Conservation (phyloP, 306 rosid species). For the Acacia confusa region DNA sequence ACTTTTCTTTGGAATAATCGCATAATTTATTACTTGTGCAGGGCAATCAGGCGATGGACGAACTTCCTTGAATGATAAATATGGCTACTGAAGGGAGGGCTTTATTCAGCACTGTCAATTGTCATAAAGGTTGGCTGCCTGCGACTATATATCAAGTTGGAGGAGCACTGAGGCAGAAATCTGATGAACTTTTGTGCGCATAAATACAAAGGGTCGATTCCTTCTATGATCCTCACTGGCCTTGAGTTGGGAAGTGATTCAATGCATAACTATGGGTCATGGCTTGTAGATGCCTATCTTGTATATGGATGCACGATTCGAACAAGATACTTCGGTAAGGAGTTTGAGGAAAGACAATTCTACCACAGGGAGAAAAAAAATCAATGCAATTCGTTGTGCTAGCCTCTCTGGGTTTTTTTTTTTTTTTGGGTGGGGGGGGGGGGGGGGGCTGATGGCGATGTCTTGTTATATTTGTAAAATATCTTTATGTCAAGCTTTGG, state of each 20-base stretch:
- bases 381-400: constrained; percentile 1
- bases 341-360: constrained; percentile 4
- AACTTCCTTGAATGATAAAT: constrained; percentile 75
- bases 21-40: constrained; percentile 43
- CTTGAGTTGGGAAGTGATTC: neutral
- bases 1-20: constrained; percentile 9
- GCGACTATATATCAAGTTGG: neutral
- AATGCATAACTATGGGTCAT: neutral
- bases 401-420: neutral
- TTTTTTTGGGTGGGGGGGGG: too few species aligned
- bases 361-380: neutral
- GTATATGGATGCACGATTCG: constrained; percentile 20
- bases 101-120: neutral
- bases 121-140: constrained; percentile 10
- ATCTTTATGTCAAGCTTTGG: neutral
- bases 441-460: neutral
- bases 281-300: neutral
- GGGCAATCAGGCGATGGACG: constrained; percentile 98
- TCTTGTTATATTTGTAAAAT: neutral
- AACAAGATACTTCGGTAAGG: neutral
- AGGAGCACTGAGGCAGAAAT: neutral
- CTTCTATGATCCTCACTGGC: constrained; percentile 21
- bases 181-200: constrained; percentile 20
- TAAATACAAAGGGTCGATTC: neutral
- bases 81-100: constrained; percentile 62